Conservation (phyloP, 176 grass and related monocot species). For the Oryza brachyantha region DNA sequence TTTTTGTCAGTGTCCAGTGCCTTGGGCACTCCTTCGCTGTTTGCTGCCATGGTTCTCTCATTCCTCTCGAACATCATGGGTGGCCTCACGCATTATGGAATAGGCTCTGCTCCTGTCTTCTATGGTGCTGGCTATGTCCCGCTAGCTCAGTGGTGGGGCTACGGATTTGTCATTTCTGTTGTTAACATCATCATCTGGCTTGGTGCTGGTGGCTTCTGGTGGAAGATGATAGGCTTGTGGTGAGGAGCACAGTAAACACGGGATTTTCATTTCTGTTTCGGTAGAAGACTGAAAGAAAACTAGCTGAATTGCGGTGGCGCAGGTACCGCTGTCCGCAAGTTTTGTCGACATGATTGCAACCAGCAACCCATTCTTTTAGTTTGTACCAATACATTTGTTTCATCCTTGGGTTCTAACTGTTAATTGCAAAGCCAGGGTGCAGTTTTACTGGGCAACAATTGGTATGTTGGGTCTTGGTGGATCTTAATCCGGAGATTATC, state of each 20-base stretch:
- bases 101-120: constrained; percentile 92
- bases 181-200: constrained; percentile 97
- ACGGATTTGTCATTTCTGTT: constrained; percentile 76
- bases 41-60: constrained; percentile 80
- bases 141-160: constrained; percentile 87
- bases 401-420: neutral
- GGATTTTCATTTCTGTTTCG: neutral
- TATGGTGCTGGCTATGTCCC: constrained; percentile 87
- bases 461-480: neutral
- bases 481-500: neutral
- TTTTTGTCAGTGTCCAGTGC: constrained; percentile 87
- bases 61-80: constrained; percentile 99
- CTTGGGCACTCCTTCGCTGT: constrained; percentile 72
- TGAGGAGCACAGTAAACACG: constrained; percentile 38
- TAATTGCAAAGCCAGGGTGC: constrained; percentile 32
- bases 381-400: constrained; percentile 41
- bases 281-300: constrained; percentile 13
- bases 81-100: constrained; percentile 88
- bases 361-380: constrained; percentile 39
- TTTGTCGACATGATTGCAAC: constrained; percentile 50
- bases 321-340: constrained; percentile 32
- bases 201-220: constrained; percentile 81
- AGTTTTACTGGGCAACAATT: constrained; percentile 22
- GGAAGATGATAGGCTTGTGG: constrained; percentile 98
- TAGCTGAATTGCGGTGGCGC: constrained; percentile 23